Evolutionary conservation across 2,329 filamentous ascomycete genomes (phyloP), one percentile per base, ranked within the genome.

Genomic region (Fusarium goolgardi): DNA sequence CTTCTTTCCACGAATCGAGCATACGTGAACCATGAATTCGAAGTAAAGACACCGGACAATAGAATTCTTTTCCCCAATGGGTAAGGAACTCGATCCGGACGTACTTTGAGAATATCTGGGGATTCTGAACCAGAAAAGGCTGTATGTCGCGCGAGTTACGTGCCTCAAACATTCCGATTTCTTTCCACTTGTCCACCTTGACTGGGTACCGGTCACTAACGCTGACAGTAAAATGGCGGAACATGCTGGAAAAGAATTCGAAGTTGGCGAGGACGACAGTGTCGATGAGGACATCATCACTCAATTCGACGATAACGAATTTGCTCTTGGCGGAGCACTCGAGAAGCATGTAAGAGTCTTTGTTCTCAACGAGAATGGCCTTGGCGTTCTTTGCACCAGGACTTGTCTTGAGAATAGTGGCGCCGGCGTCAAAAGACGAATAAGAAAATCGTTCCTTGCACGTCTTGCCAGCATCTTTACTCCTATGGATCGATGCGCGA

Each of bases 401-500:
- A 75, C 96, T 97, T 4, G 93, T 93, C 81, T 98, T 98, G 65
- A 97, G 84, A 29, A 98, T 88, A 1, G 93, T 97, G 15, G 96
- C 96, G 13, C 96, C 96, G 63, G 94, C 97, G 78, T 99, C 96
- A 75, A 98, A 98, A 1, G 95, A 98, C 9, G 96, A 94, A 80
- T 97, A 99, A 55, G 97, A 98, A 79, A 97, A 97, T 44, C 96
- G 87, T 79, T 98, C 96, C 79, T 98, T 98, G 85, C 95, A 97
- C 0, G 96, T 99, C 78, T 93, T 97, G 10, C 96, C 96, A 6
- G 96, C 96, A 78, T 98, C 94, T 78, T 96, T 97, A 75, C 91
- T 94, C 37, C 93, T 87, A 64, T 88, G 85, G 35, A 85, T 82
- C 20, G 84, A 83, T n/a, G 83, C 80, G 47, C 83, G 82, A 13